Percentiles rank a stretch among this genome's conserved stretches.
Conservation (phyloP, 1,284 basidiomycete species). For the Rhodotorula glutinis region DNA sequence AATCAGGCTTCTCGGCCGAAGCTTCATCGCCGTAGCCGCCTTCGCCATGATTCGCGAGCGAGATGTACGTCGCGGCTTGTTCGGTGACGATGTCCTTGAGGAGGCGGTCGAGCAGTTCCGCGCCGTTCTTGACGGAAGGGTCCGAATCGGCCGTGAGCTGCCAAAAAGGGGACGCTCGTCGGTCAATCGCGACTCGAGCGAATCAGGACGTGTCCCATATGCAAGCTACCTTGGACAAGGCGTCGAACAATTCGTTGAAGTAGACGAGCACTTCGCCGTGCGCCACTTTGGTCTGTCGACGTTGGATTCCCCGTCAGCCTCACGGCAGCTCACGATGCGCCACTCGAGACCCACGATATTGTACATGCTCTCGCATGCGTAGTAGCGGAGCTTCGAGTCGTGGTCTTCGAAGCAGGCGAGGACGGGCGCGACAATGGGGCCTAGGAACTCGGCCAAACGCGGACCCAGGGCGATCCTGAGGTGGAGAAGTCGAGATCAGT, state of each 20-base stretch:
- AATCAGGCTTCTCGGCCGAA: not conserved
- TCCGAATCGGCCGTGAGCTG: slow-evolving; percentile 96
- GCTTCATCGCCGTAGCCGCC: not conserved
- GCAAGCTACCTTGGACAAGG: slow-evolving; percentile 92
- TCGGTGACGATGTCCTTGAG: slow-evolving; percentile 98
- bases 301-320: not conserved
- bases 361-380: slow-evolving; percentile 96
- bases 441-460: slow-evolving; percentile 89
- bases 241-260: slow-evolving; percentile 98
- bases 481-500: too few relatives aligned
- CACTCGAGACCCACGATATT: slow-evolving; percentile 61
- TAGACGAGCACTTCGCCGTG: slow-evolving; percentile 96
- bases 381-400: slow-evolving; percentile 93
- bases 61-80: slow-evolving; percentile 91
- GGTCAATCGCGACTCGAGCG: too few relatives aligned
- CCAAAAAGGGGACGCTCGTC: too few relatives aligned
- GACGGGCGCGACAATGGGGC: slow-evolving; percentile 83
- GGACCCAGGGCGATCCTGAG: slow-evolving; percentile 83
- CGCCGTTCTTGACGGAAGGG: slow-evolving; percentile 95
- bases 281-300: slow-evolving; percentile 69
- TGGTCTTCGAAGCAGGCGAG: slow-evolving; percentile 91
- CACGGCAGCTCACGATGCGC: not conserved
- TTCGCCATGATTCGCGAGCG: slow-evolving; percentile 45
- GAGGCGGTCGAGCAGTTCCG: slow-evolving; percentile 93
- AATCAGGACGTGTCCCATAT: too few relatives aligned